Evolutionary conservation across 2,329 filamentous ascomycete species (phyloP).

Genomic region (Monosporascus cannonballus): DNA sequence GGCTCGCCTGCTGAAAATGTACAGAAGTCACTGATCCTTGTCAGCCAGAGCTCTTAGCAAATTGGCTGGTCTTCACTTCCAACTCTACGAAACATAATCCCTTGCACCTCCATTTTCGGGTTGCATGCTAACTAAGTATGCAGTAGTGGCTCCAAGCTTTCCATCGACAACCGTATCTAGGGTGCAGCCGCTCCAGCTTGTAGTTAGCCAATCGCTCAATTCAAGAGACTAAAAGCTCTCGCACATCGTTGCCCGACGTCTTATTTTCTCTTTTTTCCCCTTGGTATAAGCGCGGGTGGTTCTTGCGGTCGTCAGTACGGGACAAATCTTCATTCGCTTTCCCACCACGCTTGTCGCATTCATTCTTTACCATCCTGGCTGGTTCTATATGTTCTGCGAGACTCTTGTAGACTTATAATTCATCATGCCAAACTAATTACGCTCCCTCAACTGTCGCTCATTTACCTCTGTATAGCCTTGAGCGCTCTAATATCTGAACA

Average conservation of each 20-base stretch:
- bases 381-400: conserved; percentile 15
- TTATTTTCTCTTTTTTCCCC: neutral
- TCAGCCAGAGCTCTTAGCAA: neutral
- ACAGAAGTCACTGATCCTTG: neutral
- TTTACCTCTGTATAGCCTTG: conserved; percentile 15
- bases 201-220: neutral
- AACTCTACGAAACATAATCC: neutral
- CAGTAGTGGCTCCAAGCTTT: neutral
- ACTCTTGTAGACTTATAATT: conserved; percentile 13
- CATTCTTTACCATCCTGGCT: conserved; percentile 15
- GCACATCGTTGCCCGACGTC: neutral
- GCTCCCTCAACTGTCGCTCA: conserved; percentile 11
- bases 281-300: neutral
- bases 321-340: neutral
- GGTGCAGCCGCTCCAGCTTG: neutral
- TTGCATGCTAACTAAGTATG: neutral
- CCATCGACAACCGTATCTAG: neutral
- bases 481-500: conserved; percentile 9
- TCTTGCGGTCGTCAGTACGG: neutral
- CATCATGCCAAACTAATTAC: conserved; percentile 16
- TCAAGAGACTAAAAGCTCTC: neutral
- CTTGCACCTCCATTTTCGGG: neutral
- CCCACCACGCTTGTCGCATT: conserved; percentile 9
- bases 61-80: neutral
- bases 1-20: neutral